Conservation (phyloP, 331 rosid species). For the Cydonia oblonga region DNA sequence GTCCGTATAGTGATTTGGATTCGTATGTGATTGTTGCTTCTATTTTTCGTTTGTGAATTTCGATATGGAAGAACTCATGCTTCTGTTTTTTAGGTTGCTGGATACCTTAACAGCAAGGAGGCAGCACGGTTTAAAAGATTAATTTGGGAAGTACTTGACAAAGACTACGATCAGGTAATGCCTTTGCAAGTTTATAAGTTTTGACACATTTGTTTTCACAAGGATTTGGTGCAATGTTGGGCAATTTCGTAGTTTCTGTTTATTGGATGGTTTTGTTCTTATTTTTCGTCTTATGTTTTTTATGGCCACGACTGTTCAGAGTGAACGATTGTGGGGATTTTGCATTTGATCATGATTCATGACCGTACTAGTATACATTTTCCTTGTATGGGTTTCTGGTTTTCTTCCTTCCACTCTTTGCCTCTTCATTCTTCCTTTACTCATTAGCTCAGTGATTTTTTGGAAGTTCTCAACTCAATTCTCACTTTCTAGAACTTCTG, state of each 20-base stretch:
- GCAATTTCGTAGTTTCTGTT: background rate
- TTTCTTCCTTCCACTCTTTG: background rate
- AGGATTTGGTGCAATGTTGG: background rate
- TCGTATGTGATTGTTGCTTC: background rate
- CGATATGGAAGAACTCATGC: background rate
- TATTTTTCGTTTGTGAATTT: background rate
- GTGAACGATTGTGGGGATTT: background rate
- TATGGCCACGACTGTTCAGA: background rate
- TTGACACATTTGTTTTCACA: background rate
- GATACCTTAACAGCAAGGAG: slow-evolving; percentile 11
- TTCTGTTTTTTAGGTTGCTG: background rate
- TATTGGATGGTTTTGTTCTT: background rate
- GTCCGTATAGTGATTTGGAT: background rate
- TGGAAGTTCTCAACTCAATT: background rate
- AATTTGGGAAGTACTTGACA: slow-evolving; percentile 12
- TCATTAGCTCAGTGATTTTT: background rate
- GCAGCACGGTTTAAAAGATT: slow-evolving; percentile 5
- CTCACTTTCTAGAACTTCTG: background rate
- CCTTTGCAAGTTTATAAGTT: background rate
- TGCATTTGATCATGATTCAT: background rate
- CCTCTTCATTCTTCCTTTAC: background rate
- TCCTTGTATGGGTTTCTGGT: background rate
- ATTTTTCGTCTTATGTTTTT: background rate
- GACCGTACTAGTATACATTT: background rate
- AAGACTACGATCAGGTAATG: slow-evolving; percentile 4